Conservation (phyloP, 805 yeast species). For the Novakomyces olei region DNA sequence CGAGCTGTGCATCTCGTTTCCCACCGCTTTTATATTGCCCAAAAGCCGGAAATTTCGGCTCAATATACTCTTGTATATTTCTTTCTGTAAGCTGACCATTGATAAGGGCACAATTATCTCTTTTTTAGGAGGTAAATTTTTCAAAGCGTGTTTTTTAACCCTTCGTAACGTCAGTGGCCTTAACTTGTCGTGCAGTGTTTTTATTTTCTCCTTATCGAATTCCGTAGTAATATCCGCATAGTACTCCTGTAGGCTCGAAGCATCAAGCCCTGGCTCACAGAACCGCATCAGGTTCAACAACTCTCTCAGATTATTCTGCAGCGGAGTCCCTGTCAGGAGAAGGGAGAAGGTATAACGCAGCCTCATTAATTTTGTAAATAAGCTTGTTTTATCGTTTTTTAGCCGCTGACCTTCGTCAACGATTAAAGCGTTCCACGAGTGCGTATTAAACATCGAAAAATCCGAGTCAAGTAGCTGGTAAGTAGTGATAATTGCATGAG, state of each 20-base stretch:
- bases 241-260: conserved; percentile 65
- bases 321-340: conserved; percentile 86
- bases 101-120: conserved; percentile 63
- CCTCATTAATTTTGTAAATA: conserved; percentile 19
- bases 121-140: conserved; percentile 59
- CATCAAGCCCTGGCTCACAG: conserved; percentile 61
- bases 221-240: conserved; percentile 46
- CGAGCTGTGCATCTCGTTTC: conserved; percentile 20
- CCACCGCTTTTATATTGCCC: conserved; percentile 20
- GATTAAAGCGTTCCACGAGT: conserved; percentile 55
- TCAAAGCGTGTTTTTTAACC: conserved; percentile 53
- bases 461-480: conserved; percentile 63
- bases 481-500: conserved; percentile 56
- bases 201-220: conserved; percentile 56
- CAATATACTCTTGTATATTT: conserved; percentile 33
- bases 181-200: conserved; percentile 57
- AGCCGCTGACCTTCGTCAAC: conserved; percentile 91
- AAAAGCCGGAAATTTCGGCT: conserved; percentile 46
- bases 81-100: conserved; percentile 36
- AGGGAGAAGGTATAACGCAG: conserved; percentile 42
- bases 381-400: conserved; percentile 28
- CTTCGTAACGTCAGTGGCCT: conserved; percentile 63
- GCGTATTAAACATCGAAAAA: conserved; percentile 26
- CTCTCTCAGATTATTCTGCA: conserved; percentile 75
- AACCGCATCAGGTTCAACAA: conserved; percentile 72